Conservation (phyloP, 2,329 filamentous ascomycete species). For the Huntiella savannae region DNA sequence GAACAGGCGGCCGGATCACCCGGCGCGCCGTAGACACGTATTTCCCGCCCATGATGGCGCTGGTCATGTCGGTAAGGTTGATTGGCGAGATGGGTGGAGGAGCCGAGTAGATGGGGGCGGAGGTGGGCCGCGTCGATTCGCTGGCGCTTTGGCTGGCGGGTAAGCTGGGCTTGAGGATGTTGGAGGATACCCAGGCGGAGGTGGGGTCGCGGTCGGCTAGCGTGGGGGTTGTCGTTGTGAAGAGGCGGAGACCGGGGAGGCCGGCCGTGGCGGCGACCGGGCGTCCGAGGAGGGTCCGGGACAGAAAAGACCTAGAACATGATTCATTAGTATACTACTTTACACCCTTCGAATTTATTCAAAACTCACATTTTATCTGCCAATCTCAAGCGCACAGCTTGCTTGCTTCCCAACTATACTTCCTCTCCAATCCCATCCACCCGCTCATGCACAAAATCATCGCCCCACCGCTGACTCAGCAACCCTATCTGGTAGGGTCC, state of each 20-base stretch:
- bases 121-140: background rate
- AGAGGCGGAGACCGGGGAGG: conserved; percentile 1
- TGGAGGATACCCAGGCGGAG: conserved; percentile 4
- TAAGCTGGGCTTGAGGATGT: conserved; percentile 4
- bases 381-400: too few relatives aligned
- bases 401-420: too few relatives aligned
- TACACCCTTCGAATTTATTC: too few relatives aligned
- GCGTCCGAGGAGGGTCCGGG: conserved; percentile 4
- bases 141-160: background rate
- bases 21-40: conserved; percentile 12
- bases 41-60: conserved; percentile 11
- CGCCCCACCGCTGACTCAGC: too few relatives aligned
- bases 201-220: background rate
- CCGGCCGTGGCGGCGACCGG: background rate
- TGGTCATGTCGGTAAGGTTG: conserved; percentile 19
- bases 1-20: conserved; percentile 15
- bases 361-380: too few relatives aligned
- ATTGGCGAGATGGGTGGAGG: conserved; percentile 11
- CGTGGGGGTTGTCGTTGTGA: conserved; percentile 3
- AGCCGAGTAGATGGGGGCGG: conserved; percentile 1
- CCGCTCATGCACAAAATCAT: too few relatives aligned
- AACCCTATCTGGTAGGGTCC: too few relatives aligned
- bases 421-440: too few relatives aligned
- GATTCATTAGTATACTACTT: background rate
- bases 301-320: conserved; percentile 4